Percentiles rank a stretch among this genome's conserved stretches.
Evolutionary conservation across 2,329 filamentous ascomycete species (phyloP).

Genomic region (Trichoderma sp.): DNA sequence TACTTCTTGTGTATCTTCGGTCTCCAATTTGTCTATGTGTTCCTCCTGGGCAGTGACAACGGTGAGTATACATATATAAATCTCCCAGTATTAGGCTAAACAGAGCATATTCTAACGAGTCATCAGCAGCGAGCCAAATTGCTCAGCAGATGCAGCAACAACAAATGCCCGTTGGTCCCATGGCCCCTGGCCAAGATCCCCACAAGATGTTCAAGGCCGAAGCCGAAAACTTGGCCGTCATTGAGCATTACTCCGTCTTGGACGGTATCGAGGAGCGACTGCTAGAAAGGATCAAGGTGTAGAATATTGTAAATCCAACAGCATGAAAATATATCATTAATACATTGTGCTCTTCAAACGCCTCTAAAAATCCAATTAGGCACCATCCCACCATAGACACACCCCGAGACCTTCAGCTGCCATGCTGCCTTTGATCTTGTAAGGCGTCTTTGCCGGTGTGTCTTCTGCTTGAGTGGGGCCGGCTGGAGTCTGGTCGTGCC

Average conservation of each 20-base stretch:
- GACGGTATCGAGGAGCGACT: conserved; percentile 85
- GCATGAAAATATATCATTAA: conserved; percentile 24
- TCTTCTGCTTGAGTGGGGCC: conserved; percentile 62
- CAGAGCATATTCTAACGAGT: not conserved
- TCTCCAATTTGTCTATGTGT: conserved; percentile 94
- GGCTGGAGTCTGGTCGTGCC: conserved; percentile 81
- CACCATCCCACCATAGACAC: conserved; percentile 61
- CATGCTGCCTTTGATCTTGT: conserved; percentile 65
- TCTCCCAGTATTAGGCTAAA: too few relatives aligned
- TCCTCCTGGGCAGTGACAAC: conserved; percentile 93
- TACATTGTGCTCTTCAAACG: conserved; percentile 27
- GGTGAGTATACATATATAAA: conserved; percentile 54
- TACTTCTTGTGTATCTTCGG: conserved; percentile 98
- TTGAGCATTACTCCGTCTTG: conserved; percentile 89
- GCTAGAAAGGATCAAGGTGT: conserved; percentile 51
- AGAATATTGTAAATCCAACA: conserved; percentile 25
- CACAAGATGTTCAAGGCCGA: conserved; percentile 93
- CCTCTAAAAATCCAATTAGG: conserved; percentile 18
- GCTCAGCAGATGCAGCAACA: conserved; percentile 81
- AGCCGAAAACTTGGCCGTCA: conserved; percentile 91
- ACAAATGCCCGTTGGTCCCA: conserved; percentile 42
- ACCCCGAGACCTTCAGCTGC: conserved; percentile 59
- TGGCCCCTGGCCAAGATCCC: conserved; percentile 89
- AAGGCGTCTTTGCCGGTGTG: conserved; percentile 63
- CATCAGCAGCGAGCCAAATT: conserved; percentile 81